Base-by-base conservation (phyloP, 805 yeast species). In the Hanseniaspora singularis region DNA sequence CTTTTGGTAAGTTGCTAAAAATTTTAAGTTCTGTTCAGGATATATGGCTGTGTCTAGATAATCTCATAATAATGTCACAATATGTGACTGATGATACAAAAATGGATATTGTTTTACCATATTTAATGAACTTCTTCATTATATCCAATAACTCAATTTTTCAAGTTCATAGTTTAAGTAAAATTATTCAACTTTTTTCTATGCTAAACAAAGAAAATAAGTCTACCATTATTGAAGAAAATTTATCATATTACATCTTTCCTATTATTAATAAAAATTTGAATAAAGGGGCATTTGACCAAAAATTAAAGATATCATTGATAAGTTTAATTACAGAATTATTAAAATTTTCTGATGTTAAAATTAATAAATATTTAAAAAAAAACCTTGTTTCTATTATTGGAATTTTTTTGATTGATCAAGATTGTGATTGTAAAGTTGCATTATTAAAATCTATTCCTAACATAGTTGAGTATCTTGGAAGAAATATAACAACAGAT, bases 401-500 rank as follows among this genome's bases (percentile, higher is more conserved):
- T 0, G 70, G 79, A 18, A 64, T 71, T 1, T 60, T 89, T 5
- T 64, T 92, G 38, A 83, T 94, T 0, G 96, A 87, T 57, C 64
- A 69, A 4, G 76, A 73, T 47, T 61, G 80, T 0, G 65, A 68
- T 41, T 95, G 88, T 0, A 76, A 81, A 50, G 72, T 83, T 32
- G 71, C 92, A 0, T 62, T 92, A 8, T 65, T 92, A 39, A 64
- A 71, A 36, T 76, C 83, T 51, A 79, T 88, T n/a, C 65, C 81
- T 7, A 83, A 87, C 0, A 61, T 92, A 3, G 85, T 96, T 54
- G 69, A 78, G 9, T 82, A 81, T 50, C 79, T 92, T 57, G 96
- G 96, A 0, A 77, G 80, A 47, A 94, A 85, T 46, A 83, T 78
- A 53, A 81, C 96, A 0, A 88, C 84, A 57, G 97, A 92, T 58